These are phyloP conservation scores for Exobasidium rhododendri DNA, from an alignment of 1,284 basidiomycete species.

Conservation along the genomic window DNA sequence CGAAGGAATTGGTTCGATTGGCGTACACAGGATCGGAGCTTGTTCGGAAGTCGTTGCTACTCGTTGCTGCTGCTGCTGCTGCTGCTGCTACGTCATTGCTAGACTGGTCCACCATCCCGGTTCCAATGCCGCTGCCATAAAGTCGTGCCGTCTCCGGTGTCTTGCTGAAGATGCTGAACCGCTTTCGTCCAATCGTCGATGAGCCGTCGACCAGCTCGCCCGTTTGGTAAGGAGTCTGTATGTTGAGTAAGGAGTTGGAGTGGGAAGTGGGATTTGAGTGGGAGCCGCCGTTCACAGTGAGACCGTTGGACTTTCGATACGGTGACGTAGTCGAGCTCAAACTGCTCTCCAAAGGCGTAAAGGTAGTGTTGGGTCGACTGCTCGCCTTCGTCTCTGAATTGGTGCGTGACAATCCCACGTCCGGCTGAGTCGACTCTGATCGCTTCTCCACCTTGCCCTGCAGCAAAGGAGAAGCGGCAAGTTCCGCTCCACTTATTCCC, in stretches of 20 bases:
- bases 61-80: neutral
- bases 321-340: neutral
- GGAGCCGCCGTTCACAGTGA: neutral
- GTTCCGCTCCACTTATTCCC: neutral
- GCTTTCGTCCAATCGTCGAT: neutral
- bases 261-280: neutral
- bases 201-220: neutral
- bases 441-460: neutral
- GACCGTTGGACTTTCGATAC: neutral
- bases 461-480: neutral
- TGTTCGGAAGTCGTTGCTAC: neutral
- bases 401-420: neutral
- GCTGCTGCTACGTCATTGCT: neutral
- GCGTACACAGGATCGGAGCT: neutral
- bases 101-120: neutral
- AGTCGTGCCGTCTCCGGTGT: neutral
- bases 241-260: neutral
- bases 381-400: neutral
- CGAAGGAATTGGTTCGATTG: neutral
- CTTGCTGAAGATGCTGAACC: constrained; percentile 12
- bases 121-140: neutral
- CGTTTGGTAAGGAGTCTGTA: neutral
- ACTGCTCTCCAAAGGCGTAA: neutral
- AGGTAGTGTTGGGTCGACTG: neutral
- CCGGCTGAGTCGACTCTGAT: neutral